phyloP scores from a whole-genome alignment of 768 basidiomycete genomes.

The Leucosporidium scottii region DNA sequence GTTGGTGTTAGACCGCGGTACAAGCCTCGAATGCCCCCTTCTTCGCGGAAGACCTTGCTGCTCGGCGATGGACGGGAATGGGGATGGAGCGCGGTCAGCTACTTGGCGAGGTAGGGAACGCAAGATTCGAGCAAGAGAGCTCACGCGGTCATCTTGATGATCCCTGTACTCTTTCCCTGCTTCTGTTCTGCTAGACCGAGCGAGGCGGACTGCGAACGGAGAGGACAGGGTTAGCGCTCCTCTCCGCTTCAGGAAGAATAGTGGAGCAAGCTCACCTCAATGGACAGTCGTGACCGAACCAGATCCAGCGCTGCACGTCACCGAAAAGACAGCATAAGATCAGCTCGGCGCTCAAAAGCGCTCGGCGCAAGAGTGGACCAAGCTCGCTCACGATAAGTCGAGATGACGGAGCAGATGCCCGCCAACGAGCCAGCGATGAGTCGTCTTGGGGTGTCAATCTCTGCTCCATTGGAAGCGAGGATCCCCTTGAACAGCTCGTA shows the following conservation, averaged over 20 bases:
- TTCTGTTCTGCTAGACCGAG: slow-evolving; percentile 13
- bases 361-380: not conserved
- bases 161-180: slow-evolving; percentile 41
- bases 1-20: slow-evolving; percentile 79
- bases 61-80: not conserved
- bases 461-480: slow-evolving; percentile 63
- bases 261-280: slow-evolving; percentile 56
- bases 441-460: slow-evolving; percentile 79
- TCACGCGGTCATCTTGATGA: slow-evolving; percentile 82
- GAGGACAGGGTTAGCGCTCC: not conserved
- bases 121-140: not conserved
- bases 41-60: slow-evolving; percentile 67
- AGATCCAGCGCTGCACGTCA: slow-evolving; percentile 60
- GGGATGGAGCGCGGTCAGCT: not conserved
- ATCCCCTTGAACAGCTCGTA: slow-evolving; percentile 48
- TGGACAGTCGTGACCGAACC: slow-evolving; percentile 82
- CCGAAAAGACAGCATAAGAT: too few species aligned
- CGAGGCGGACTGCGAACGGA: slow-evolving; percentile 9
- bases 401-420: slow-evolving; percentile 75
- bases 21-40: slow-evolving; percentile 79
- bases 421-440: slow-evolving; percentile 81
- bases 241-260: slow-evolving; percentile 52
- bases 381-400: slow-evolving; percentile 30
- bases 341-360: not conserved
- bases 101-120: not conserved